A percentile compares a stretch with the other conserved stretches of the same genome.
Conservation (phyloP, 345 rosid genomes). For the Isatis tinctoria region DNA sequence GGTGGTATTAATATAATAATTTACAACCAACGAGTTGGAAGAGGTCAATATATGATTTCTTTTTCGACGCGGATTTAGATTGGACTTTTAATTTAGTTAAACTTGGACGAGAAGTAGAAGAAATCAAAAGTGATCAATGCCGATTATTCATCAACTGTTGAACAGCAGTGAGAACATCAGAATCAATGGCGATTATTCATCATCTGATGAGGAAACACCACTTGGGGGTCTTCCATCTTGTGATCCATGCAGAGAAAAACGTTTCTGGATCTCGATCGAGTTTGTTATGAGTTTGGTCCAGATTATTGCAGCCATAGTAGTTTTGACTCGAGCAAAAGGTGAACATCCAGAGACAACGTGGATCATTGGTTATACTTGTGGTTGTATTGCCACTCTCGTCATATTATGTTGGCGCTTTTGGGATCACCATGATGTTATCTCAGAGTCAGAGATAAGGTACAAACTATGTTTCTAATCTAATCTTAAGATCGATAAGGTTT, state of each 20-base stretch:
- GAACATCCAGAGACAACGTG: neutral
- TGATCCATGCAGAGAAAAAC: neutral
- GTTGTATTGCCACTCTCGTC: neutral
- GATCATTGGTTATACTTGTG: constrained; percentile 3
- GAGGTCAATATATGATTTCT: neutral
- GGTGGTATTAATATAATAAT: neutral
- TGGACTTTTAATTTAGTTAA: neutral
- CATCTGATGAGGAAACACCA: neutral
- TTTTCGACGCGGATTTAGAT: neutral
- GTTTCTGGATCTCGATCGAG: neutral
- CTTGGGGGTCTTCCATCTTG: neutral
- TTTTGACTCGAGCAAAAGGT: neutral
- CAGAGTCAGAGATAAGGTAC: neutral
- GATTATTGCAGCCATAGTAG: constrained; percentile 1
- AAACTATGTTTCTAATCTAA: neutral
- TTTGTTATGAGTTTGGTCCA: constrained; percentile 2
- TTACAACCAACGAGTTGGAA: neutral
- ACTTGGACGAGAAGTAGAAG: neutral
- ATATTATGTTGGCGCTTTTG: neutral
- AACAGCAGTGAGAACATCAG: neutral
- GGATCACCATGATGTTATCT: neutral
- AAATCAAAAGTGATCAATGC: neutral
- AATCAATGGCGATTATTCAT: neutral
- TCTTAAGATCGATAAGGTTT: too few species aligned
- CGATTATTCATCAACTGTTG: neutral